phyloP scores from a whole-genome alignment of 768 basidiomycete species.

The Zangia roseola region DNA sequence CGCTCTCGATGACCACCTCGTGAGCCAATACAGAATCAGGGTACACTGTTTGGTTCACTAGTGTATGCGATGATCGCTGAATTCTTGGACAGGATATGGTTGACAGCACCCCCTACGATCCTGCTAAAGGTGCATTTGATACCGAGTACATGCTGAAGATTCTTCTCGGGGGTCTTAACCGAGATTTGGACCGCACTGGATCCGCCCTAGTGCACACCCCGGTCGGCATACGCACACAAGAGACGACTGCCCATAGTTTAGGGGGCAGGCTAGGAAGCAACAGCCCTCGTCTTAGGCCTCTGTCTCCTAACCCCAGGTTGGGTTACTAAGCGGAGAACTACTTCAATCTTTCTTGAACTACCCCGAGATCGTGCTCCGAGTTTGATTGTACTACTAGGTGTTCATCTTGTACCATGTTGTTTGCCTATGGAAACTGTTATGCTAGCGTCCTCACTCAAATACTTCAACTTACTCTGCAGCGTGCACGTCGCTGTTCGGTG shows the following conservation, averaged over 20 bases:
- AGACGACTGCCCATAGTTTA: slow-evolving; percentile 8
- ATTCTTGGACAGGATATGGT: slow-evolving; percentile 40
- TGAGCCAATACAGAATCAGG: slow-evolving; percentile 30
- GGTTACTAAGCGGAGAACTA: slow-evolving; percentile 8
- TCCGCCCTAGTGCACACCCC: slow-evolving; percentile 11
- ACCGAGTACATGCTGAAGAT: slow-evolving; percentile 37
- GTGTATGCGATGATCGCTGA: not conserved
- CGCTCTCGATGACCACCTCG: slow-evolving; percentile 40
- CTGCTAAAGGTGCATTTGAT: slow-evolving; percentile 29
- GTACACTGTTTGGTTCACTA: slow-evolving; percentile 7
- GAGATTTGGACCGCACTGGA: slow-evolving; percentile 15
- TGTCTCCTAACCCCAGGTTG: slow-evolving; percentile 3
- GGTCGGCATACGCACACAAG: not conserved
- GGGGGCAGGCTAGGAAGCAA: slow-evolving; percentile 6
- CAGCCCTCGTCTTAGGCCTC: slow-evolving; percentile 10
- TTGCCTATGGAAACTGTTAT: too few species aligned
- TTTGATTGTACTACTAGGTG: too few species aligned
- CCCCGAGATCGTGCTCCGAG: too few species aligned
- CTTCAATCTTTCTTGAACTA: too few species aligned
- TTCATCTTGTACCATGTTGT: too few species aligned
- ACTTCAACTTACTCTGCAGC: too few species aligned
- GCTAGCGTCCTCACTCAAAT: too few species aligned
- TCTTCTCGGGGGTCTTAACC: slow-evolving; percentile 27
- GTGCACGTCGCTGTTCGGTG: too few species aligned
- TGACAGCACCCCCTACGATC: slow-evolving; percentile 43